Evolutionary conservation across 1,284 basidiomycete species (phyloP).

Genomic region (Porodaedalea pini): DNA sequence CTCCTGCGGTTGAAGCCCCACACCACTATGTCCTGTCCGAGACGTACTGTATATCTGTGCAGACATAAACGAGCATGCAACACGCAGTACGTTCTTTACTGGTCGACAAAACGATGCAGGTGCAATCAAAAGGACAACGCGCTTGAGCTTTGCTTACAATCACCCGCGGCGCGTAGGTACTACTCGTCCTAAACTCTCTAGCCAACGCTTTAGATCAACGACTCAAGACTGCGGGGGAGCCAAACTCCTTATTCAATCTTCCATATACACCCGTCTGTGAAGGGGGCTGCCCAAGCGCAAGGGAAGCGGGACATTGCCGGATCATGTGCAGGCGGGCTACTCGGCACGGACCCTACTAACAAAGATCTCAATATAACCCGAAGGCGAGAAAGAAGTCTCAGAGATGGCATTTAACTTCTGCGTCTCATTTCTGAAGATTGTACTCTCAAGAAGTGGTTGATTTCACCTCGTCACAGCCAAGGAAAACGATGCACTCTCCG

Average conservation of each 20-base stretch:
- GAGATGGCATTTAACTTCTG: no score
- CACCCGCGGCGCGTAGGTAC: slow-evolving; percentile 42
- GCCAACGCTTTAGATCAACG: slow-evolving; percentile 54
- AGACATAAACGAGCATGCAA: slow-evolving; percentile 86
- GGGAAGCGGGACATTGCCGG: slow-evolving; percentile 46
- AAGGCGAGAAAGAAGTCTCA: background rate
- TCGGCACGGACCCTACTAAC: slow-evolving; percentile 82
- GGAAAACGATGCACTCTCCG: slow-evolving; percentile 77
- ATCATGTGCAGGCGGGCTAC: slow-evolving; percentile 72
- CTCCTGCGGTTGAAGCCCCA: no score
- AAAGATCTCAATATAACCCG: slow-evolving; percentile 55
- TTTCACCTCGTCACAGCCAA: slow-evolving; percentile 94
- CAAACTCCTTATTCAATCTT: slow-evolving; percentile 88
- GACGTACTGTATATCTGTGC: slow-evolving; percentile 74
- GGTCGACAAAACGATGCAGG: slow-evolving; percentile 62
- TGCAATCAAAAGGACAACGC: background rate
- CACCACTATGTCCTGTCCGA: no score
- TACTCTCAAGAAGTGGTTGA: slow-evolving; percentile 68
- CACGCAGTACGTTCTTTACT: slow-evolving; percentile 59
- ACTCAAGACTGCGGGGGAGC: slow-evolving; percentile 49
- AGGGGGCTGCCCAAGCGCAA: slow-evolving; percentile 57
- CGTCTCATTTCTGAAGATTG: slow-evolving; percentile 24
- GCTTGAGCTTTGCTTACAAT: slow-evolving; percentile 15
- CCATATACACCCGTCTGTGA: slow-evolving; percentile 83
- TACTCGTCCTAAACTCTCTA: slow-evolving; percentile 59